Conservation (phyloP, 371 early-diverging fungal species). For the Rhizomucor pusillus region DNA sequence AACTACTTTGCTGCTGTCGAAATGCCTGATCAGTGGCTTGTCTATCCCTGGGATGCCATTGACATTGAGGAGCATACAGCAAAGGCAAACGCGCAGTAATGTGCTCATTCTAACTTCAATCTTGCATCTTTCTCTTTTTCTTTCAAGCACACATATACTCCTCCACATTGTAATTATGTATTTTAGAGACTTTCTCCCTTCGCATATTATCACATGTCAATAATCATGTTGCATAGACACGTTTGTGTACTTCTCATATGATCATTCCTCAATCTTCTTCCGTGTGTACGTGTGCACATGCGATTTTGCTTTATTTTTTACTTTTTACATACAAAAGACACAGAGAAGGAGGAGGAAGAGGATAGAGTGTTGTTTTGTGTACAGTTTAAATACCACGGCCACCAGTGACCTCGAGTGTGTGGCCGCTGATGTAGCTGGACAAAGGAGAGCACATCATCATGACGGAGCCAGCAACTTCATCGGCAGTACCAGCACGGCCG, state of each 20-base stretch:
- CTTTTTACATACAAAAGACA: background rate
- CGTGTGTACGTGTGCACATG: too few relatives aligned
- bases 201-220: too few relatives aligned
- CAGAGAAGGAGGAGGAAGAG: background rate
- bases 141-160: too few relatives aligned
- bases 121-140: too few relatives aligned
- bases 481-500: constrained; percentile 62
- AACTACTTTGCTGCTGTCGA: constrained; percentile 71
- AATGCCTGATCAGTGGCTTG: constrained; percentile 76
- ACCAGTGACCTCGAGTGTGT: constrained; percentile 68
- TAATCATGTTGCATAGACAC: too few relatives aligned
- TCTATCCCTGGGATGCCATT: constrained; percentile 75
- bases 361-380: background rate
- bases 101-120: too few relatives aligned
- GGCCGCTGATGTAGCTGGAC: constrained; percentile 61
- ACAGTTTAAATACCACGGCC: constrained; percentile 62
- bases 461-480: constrained; percentile 67
- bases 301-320: background rate
- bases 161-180: too few relatives aligned
- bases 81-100: constrained; percentile 25
- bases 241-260: too few relatives aligned
- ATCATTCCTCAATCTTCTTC: too few relatives aligned
- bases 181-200: too few relatives aligned
- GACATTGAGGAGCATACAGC: constrained; percentile 72
- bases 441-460: constrained; percentile 65